phyloP scores from a whole-genome alignment of 2,329 filamentous ascomycete genomes.

The Alternaria triticimaculans region DNA sequence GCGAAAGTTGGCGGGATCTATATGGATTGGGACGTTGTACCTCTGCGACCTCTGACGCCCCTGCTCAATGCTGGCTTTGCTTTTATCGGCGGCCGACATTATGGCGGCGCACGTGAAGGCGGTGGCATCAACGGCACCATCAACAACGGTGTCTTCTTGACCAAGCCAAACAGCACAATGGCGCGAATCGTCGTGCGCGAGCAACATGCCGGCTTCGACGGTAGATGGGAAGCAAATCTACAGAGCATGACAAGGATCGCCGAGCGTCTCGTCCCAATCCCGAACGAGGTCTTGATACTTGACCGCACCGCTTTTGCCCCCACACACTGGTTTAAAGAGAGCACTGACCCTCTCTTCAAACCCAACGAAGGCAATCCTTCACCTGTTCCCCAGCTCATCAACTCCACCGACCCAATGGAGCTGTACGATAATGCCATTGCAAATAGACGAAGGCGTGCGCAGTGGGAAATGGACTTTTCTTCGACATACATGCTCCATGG shows the following conservation, averaged over 20 bases:
- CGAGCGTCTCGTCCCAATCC: not conserved
- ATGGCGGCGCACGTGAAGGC: slow-evolving; percentile 35
- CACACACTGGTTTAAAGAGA: not conserved
- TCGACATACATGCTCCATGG: not conserved
- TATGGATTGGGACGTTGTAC: not conserved
- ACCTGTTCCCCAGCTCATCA: not conserved
- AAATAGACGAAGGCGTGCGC: not conserved
- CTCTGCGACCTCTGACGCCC: not conserved
- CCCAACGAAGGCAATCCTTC: not conserved
- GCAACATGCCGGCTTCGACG: slow-evolving; percentile 23
- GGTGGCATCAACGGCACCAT: slow-evolving; percentile 20
- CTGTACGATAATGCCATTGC: not conserved
- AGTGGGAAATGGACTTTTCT: not conserved
- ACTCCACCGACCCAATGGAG: not conserved
- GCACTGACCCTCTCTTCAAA: not conserved
- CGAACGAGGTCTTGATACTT: not conserved
- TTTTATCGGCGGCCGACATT: not conserved
- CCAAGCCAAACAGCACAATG: slow-evolving; percentile 22
- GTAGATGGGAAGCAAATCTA: slow-evolving; percentile 21
- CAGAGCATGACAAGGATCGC: slow-evolving; percentile 18
- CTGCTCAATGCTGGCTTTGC: not conserved
- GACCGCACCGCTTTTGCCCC: not conserved
- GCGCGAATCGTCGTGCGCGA: slow-evolving; percentile 23
- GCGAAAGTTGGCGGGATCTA: not conserved
- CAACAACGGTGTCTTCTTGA: slow-evolving; percentile 29